phyloP scores from a whole-genome alignment of 768 basidiomycete genomes.

The Goffeauzyma gilvescens region DNA sequence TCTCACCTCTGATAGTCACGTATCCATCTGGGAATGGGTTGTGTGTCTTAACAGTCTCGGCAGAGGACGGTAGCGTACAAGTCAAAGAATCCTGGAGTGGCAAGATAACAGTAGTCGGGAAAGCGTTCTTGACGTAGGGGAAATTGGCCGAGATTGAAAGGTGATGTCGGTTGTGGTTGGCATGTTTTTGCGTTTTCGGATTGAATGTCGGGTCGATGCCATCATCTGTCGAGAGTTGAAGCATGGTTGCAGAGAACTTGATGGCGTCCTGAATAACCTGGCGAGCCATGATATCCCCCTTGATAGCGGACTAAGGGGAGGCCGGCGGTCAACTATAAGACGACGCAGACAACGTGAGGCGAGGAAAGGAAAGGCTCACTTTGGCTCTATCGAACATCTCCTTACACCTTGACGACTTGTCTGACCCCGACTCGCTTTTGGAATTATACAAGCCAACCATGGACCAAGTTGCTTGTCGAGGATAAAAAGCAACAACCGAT shows the following conservation, averaged over 20 bases:
- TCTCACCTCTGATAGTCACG: slow-evolving; percentile 57
- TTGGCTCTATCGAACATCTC: slow-evolving; percentile 22
- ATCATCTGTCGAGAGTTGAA: slow-evolving; percentile 14
- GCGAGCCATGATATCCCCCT: slow-evolving; percentile 40
- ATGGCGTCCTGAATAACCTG: slow-evolving; percentile 36
- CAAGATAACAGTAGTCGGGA: slow-evolving; percentile 55
- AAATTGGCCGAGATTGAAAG: slow-evolving; percentile 32
- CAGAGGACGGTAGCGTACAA: slow-evolving; percentile 60
- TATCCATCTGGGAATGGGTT: slow-evolving; percentile 61
- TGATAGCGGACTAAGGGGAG: too few species aligned
- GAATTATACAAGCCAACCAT: slow-evolving; percentile 78
- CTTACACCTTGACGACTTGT: slow-evolving; percentile 45
- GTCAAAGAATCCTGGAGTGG: slow-evolving; percentile 86
- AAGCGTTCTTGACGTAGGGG: slow-evolving; percentile 40
- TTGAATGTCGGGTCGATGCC: slow-evolving; percentile 8
- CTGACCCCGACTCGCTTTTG: slow-evolving; percentile 36
- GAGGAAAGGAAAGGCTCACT: slow-evolving; percentile 16
- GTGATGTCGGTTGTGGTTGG: slow-evolving; percentile 16
- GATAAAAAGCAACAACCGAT: slow-evolving; percentile 58
- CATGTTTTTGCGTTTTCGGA: slow-evolving; percentile 17
- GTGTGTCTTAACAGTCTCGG: slow-evolving; percentile 40
- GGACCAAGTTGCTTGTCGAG: slow-evolving; percentile 81
- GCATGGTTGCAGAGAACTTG: slow-evolving; percentile 14
- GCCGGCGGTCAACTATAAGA: too few species aligned
- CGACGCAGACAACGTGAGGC: too few species aligned